These are phyloP conservation scores for Penstemon barbatus DNA, from an alignment of 257 asterid species.

Conservation along the genomic window DNA sequence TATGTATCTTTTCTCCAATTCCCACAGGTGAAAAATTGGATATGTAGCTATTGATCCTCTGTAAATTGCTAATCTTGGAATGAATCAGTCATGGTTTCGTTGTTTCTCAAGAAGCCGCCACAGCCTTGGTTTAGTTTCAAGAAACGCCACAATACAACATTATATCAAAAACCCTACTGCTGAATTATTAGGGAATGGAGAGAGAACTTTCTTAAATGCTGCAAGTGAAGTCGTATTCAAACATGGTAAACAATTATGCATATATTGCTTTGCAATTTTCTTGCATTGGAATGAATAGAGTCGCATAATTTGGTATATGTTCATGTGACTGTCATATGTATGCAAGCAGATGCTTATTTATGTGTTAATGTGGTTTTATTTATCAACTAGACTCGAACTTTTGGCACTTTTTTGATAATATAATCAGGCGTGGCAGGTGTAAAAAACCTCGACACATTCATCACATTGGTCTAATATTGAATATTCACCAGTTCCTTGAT, in stretches of 20 bases:
- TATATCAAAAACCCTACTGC: conserved; percentile 17
- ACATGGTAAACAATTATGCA: conserved; percentile 27
- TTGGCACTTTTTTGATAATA: conserved; percentile 9
- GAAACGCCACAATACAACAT: conserved; percentile 21
- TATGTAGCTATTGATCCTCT: background rate
- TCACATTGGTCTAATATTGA: background rate
- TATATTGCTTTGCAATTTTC: background rate
- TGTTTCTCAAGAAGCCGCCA: conserved; percentile 34
- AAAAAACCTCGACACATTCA: background rate
- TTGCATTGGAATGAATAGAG: conserved; percentile 11
- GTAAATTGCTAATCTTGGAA: conserved; percentile 31
- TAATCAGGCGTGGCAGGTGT: background rate
- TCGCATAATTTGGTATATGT: background rate
- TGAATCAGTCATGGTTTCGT: conserved; percentile 47
- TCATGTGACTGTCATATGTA: background rate
- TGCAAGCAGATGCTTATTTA: background rate
- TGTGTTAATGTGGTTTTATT: conserved; percentile 3
- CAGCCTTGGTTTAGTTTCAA: conserved; percentile 32
- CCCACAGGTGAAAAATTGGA: conserved; percentile 12
- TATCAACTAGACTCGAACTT: background rate
- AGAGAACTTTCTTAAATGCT: conserved; percentile 20
- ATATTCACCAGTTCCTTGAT: background rate
- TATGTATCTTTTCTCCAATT: background rate
- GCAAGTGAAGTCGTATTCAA: conserved; percentile 2
- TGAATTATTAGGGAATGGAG: conserved; percentile 24